A percentile compares a stretch with the other conserved stretches of the same genome.
Evolutionary conservation across 2,329 filamentous ascomycete species (phyloP).

Genomic region (Verticillium zaregamsianum): DNA sequence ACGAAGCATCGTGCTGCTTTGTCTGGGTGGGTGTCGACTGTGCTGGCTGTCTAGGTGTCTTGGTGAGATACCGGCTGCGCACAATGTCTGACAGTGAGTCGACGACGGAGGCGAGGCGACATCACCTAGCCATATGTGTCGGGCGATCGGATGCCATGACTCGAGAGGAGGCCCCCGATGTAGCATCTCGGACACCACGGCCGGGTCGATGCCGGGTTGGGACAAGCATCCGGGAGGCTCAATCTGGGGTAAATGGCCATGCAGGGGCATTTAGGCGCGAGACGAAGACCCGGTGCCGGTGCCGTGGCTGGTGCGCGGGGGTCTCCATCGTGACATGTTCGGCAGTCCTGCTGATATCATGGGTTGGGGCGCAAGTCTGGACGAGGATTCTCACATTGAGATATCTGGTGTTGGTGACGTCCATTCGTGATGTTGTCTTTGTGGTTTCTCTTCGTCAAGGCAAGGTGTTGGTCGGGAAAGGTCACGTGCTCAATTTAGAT

Average conservation of each 20-base stretch:
- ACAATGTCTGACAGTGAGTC: too few species aligned
- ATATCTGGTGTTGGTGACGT: too few species aligned
- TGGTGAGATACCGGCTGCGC: background rate
- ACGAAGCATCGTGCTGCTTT: constrained; percentile 17
- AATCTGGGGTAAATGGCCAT: background rate
- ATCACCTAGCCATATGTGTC: background rate
- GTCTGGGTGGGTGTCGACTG: background rate
- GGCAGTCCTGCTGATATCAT: background rate
- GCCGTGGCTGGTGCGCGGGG: background rate
- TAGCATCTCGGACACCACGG: background rate
- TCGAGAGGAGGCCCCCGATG: background rate
- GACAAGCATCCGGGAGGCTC: background rate
- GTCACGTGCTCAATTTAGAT: too few species aligned
- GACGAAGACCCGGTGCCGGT: background rate
- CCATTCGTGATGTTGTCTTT: too few species aligned
- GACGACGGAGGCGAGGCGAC: too few species aligned
- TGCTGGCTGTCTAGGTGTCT: background rate
- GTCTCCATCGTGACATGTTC: background rate
- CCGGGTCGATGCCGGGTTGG: background rate
- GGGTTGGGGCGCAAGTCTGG: background rate
- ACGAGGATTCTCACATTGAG: background rate
- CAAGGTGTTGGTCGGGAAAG: too few species aligned
- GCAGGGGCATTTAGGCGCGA: background rate
- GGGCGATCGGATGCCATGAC: background rate
- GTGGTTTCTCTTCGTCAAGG: too few species aligned